Conservation (phyloP, 768 basidiomycete genomes). For the Rhodocollybia butyracea region DNA sequence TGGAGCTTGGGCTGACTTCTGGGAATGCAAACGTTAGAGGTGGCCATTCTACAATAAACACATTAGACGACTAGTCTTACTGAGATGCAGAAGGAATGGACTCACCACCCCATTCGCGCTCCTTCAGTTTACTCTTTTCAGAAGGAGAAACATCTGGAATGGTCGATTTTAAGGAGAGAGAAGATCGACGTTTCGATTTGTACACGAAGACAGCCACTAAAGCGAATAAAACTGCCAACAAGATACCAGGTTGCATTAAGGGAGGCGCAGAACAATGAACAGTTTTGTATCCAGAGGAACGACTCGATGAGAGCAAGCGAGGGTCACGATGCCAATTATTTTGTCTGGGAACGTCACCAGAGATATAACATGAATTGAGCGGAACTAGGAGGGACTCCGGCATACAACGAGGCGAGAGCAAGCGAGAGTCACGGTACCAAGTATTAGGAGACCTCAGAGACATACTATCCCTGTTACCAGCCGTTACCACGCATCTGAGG, state of each 20-base stretch:
- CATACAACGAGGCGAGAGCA: no score
- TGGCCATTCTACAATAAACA: constrained; percentile 38
- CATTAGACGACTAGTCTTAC: neutral
- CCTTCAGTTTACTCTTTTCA: neutral
- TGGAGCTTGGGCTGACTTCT: constrained; percentile 35
- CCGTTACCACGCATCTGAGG: no score
- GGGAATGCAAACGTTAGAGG: constrained; percentile 53
- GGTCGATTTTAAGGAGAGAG: neutral
- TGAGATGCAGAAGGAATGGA: neutral
- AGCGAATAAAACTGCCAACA: neutral
- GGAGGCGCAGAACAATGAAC: no score
- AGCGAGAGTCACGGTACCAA: no score
- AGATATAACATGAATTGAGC: no score
- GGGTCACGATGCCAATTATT: no score
- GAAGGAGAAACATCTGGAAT: neutral
- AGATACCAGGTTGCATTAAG: neutral
- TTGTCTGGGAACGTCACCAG: no score
- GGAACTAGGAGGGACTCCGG: no score
- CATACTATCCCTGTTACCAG: no score
- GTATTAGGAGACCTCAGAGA: no score
- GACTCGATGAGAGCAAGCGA: no score
- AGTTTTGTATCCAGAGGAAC: no score
- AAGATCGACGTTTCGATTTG: neutral
- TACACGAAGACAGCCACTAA: neutral
- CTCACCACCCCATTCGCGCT: constrained; percentile 7